Evolutionary conservation across 2,329 filamentous ascomycete genomes (phyloP), one percentile per base, ranked within the genome.

Genomic region (Camillea tinctor): DNA sequence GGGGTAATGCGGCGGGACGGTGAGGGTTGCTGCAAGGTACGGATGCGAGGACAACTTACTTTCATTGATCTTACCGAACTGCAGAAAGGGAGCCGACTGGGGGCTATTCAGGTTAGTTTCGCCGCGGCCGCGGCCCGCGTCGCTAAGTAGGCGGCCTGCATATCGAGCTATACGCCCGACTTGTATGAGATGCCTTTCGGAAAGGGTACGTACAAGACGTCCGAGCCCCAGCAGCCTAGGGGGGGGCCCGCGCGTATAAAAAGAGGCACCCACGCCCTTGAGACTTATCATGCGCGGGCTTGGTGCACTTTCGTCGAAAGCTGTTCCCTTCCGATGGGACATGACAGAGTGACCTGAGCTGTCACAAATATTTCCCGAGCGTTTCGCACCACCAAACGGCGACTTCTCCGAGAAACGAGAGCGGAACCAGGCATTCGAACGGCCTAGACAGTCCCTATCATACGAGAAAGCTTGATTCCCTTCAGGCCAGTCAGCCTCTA

Each of bases 81-180:
- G 17, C 36, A 56, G 58, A 58, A 9, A 22, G 30, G 44, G 54
- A 51, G 52, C 44, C 36, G 36, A 44, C 36, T n/a, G 57, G 54
- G 17, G 51, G 52, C 52, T 60, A 50, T 58, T 56, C 52, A 57
- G 17, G 23, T 24, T 44, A 44, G 36, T n/a, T 44, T 44, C 36
- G 13, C 19, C 54, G 59, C 53, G 51, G 52, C 54, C 51, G 56
- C 59, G 52, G 26, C 24, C 24, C 23, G 36, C 57, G 48, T 44
- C 44, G 57, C 58, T 55, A 30, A 30, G 26, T 30, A 55, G 56
- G 52, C 48, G 20, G 54, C 53, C 57, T 59, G 57, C 57, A 54
- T 54, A 51, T 53, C 13, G 26, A 56, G 56, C 40, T 53, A 51
- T 57, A 59, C 59, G 55, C 61, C 63, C 55, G 48, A n/a, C 55